Evolutionary conservation across 768 basidiomycete species (phyloP), one percentile per base, ranked within the genome.

Genomic region (Kwoniella sp.): DNA sequence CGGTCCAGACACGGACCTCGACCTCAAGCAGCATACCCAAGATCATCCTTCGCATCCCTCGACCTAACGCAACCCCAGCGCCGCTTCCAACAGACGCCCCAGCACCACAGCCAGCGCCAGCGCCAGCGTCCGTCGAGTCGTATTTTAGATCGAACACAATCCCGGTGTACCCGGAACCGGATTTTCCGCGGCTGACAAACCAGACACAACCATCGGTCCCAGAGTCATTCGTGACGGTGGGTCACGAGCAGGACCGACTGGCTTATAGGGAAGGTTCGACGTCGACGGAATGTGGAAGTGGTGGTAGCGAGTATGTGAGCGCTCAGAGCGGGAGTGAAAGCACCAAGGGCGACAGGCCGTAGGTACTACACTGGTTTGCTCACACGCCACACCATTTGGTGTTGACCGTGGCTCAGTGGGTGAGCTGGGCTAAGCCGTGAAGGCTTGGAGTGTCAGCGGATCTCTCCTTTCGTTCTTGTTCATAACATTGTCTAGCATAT

Each of bases 251-350:
- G 17, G 30, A 63, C 5, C 29, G 63, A 0, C n/a, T 45, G 38
- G 64, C 28, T 20, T 72, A 72, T 59, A 60, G 70, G 12, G 70
- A 72, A 38, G 50, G 55, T 8, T 68, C 70, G 20, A 54, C 67
- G 0, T 65, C 64, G 7, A 55, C 66, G 8, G 61, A 67, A 54
- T 63, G 66, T 23, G 63, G 34, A 17, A 61, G 60, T 37, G 68
- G 60, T 37, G 68, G 55, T n/a, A 37, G 51, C 8, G 72, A 68
- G 41, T 73, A 73, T 48, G 54, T 57, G 11, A 68, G 54, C 41
- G 72, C 72, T n/a, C 30, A 37, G 20, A 68, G 72, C 53, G 68
- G 65, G 11, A 60, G n/a, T n/a, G 60, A 54, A 13, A 55, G 60
- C 30, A 29, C 3, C 11, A 51, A 22, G 28, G 8, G n/a, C 5